phyloP scores from a whole-genome alignment of 306 rosid genomes.

The Ammopiptanthus mongolicus region DNA sequence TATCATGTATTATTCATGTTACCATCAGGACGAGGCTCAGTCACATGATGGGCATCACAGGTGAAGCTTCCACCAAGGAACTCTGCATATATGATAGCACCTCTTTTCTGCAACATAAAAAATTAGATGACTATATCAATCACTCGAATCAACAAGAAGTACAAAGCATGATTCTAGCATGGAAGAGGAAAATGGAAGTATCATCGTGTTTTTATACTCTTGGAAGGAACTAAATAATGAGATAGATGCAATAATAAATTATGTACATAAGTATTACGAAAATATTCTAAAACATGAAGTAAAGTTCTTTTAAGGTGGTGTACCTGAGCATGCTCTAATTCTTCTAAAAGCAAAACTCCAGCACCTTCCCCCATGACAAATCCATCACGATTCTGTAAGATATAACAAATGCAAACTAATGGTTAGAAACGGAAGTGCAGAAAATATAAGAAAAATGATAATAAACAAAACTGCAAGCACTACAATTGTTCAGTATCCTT shows the following conservation, averaged over 20 bases:
- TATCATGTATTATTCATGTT: no score
- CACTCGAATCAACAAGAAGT: not conserved
- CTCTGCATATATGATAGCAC: slow-evolving; percentile 83
- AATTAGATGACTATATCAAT: not conserved
- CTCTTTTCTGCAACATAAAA: slow-evolving; percentile 56
- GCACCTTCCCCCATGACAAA: slow-evolving; percentile 97
- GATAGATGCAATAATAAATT: not conserved
- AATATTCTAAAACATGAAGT: not conserved
- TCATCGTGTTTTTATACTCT: not conserved
- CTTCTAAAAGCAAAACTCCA: slow-evolving; percentile 84
- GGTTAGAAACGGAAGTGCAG: slow-evolving; percentile 24
- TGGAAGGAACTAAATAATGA: slow-evolving; percentile 6
- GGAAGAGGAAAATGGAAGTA: not conserved
- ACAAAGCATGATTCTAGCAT: slow-evolving; percentile 1
- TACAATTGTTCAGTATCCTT: not conserved
- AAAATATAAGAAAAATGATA: not conserved
- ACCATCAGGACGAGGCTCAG: slow-evolving; percentile 87
- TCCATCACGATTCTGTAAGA: slow-evolving; percentile 87
- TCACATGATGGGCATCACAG: slow-evolving; percentile 77
- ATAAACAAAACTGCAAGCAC: not conserved
- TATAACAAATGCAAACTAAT: slow-evolving; percentile 23
- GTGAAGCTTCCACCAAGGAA: slow-evolving; percentile 92
- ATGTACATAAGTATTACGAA: not conserved
- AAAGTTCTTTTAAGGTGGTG: not conserved
- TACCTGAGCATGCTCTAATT: slow-evolving; percentile 89